Percentiles rank a stretch among this genome's conserved stretches.
Conservation (phyloP, 176 grass and related monocot species). For the Raddia guianensis region DNA sequence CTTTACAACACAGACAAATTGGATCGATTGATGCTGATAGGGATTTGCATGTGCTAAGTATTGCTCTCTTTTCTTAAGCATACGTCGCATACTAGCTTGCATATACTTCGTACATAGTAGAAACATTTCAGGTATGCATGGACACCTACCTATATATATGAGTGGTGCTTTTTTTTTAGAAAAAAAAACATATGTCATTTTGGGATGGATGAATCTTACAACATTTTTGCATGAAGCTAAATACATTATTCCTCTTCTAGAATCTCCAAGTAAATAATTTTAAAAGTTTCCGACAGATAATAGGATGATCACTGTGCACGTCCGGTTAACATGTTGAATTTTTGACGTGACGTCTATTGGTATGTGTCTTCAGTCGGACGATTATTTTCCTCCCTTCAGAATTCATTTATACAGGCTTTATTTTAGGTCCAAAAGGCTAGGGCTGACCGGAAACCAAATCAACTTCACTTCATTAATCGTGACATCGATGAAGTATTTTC, state of each 20-base stretch:
- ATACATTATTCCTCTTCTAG: neutral
- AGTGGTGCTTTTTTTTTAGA: too few relatives aligned
- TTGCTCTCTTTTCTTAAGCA: neutral
- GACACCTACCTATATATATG: neutral
- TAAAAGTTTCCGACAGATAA: neutral
- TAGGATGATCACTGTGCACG: neutral
- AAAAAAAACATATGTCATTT: too few relatives aligned
- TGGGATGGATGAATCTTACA: neutral
- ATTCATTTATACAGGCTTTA: neutral
- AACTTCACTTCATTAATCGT: neutral
- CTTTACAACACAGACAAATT: slow-evolving; percentile 28
- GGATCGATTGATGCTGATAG: neutral
- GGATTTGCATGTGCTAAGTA: slow-evolving; percentile 13
- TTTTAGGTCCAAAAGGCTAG: neutral
- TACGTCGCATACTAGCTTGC: neutral
- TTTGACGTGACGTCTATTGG: neutral
- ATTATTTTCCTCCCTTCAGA: neutral
- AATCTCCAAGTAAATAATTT: neutral
- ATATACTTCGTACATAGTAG: neutral
- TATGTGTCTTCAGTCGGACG: neutral
- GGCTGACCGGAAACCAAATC: neutral
- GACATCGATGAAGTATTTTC: neutral
- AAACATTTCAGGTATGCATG: neutral
- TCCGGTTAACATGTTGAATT: neutral
- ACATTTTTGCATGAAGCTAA: neutral